These are phyloP conservation scores for Cercophora scortea DNA, from an alignment of 495 filamentous ascomycete genomes.

Conservation along the genomic window DNA sequence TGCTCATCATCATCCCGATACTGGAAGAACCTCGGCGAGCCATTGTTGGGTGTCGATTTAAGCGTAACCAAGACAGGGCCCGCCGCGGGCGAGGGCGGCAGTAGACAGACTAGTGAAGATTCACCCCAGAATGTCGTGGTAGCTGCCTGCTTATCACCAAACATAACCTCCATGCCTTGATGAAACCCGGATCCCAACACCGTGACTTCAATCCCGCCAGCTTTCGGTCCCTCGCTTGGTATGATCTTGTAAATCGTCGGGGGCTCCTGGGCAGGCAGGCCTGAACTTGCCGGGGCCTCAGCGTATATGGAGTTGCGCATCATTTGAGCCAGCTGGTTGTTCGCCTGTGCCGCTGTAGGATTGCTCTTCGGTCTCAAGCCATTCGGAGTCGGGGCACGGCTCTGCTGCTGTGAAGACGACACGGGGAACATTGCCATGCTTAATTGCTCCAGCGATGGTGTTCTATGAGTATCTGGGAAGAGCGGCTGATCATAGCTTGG, in stretches of 20 bases:
- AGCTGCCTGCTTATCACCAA: slow-evolving; percentile 69
- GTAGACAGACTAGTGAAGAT: slow-evolving; percentile 71
- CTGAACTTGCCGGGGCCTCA: not conserved
- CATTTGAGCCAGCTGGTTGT: not conserved
- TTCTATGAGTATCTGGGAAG: not conserved
- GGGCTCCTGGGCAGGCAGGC: no score
- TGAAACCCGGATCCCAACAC: slow-evolving; percentile 73
- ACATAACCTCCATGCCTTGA: slow-evolving; percentile 75
- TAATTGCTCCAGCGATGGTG: not conserved
- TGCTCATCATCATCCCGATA: slow-evolving; percentile 76
- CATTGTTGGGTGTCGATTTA: slow-evolving; percentile 37
- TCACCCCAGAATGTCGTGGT: slow-evolving; percentile 80
- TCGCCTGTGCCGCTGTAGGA: not conserved
- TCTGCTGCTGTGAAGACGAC: slow-evolving; percentile 5
- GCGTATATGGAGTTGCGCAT: slow-evolving; percentile 1
- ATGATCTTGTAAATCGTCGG: slow-evolving; percentile 52
- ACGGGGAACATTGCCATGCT: slow-evolving; percentile 2
- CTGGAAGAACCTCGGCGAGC: slow-evolving; percentile 50
- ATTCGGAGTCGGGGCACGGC: slow-evolving; percentile 11
- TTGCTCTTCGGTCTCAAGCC: no score
- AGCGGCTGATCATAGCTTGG: not conserved
- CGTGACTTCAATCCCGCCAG: slow-evolving; percentile 79
- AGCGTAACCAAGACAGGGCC: slow-evolving; percentile 71
- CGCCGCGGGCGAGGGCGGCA: slow-evolving; percentile 63
- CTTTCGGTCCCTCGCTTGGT: slow-evolving; percentile 70